Evolutionary conservation across 768 basidiomycete genomes (phyloP).

Genomic region (Plicaturopsis crispa): DNA sequence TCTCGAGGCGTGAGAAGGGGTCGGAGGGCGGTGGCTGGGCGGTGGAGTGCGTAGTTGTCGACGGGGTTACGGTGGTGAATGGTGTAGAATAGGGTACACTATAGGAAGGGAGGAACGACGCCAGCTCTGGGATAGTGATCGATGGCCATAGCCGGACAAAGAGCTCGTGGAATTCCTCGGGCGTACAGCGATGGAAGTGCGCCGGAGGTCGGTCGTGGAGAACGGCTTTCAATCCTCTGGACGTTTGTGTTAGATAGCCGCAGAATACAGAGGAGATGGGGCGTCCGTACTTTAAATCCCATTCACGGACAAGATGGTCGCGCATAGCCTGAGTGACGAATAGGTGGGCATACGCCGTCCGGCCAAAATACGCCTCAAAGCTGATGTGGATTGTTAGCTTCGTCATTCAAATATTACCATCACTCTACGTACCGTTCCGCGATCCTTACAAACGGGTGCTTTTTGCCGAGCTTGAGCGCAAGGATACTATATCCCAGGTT

Average conservation of each 20-base stretch:
- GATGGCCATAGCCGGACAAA: slow-evolving; percentile 39
- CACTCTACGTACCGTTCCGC: slow-evolving; percentile 73
- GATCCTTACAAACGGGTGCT: slow-evolving; percentile 63
- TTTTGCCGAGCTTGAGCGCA: slow-evolving; percentile 66
- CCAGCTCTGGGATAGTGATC: slow-evolving; percentile 27
- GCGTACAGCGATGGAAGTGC: slow-evolving; percentile 67
- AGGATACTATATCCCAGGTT: slow-evolving; percentile 95
- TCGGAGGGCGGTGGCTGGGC: slow-evolving; percentile 19
- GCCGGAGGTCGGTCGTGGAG: slow-evolving; percentile 88
- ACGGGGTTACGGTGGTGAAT: slow-evolving; percentile 41
- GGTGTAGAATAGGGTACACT: slow-evolving; percentile 51
- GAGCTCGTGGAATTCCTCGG: slow-evolving; percentile 70
- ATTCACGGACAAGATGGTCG: slow-evolving; percentile 58
- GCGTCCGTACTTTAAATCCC: slow-evolving; percentile 62
- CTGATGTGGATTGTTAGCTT: slow-evolving; percentile 34
- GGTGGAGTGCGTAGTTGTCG: slow-evolving; percentile 15
- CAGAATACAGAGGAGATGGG: not conserved
- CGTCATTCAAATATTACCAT: too few species aligned
- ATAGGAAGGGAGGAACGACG: slow-evolving; percentile 44
- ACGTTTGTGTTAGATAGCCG: slow-evolving; percentile 4
- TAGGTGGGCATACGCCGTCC: slow-evolving; percentile 77
- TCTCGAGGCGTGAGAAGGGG: too few species aligned
- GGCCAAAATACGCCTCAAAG: slow-evolving; percentile 80
- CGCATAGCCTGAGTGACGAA: slow-evolving; percentile 92
- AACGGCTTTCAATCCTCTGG: slow-evolving; percentile 71